These are phyloP conservation scores for Malassezia cuniculi DNA, from an alignment of 1,284 basidiomycete species.

Conservation along the genomic window DNA sequence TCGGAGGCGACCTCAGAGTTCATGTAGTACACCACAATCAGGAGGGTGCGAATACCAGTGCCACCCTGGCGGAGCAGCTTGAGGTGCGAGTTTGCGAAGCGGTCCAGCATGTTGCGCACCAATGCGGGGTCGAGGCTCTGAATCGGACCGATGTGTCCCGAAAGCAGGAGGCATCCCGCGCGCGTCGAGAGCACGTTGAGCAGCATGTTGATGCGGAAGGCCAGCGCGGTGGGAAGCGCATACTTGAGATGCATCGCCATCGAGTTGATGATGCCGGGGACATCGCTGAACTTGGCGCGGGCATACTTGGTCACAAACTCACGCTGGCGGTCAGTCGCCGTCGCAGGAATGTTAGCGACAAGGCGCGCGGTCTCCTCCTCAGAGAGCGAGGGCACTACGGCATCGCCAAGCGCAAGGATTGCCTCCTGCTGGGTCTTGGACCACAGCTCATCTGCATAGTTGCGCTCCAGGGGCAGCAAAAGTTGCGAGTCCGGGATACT, in stretches of 20 bases:
- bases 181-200: slow-evolving; percentile 31
- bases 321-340: slow-evolving; percentile 26
- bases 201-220: slow-evolving; percentile 25
- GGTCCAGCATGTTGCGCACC: slow-evolving; percentile 19
- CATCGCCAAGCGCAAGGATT: slow-evolving; percentile 35
- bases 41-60: slow-evolving; percentile 29
- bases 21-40: slow-evolving; percentile 34
- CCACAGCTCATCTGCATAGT: slow-evolving; percentile 23
- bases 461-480: background rate
- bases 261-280: slow-evolving; percentile 27
- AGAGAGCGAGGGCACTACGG: slow-evolving; percentile 29
- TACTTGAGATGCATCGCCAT: slow-evolving; percentile 25
- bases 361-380: slow-evolving; percentile 27
- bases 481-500: background rate
- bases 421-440: slow-evolving; percentile 19
- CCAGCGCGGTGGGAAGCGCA: slow-evolving; percentile 25
- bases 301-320: slow-evolving; percentile 28
- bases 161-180: slow-evolving; percentile 30
- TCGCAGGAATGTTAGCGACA: slow-evolving; percentile 23
- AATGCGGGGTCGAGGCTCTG: slow-evolving; percentile 19
- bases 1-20: slow-evolving; percentile 29
- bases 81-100: slow-evolving; percentile 30
- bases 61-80: slow-evolving; percentile 33
- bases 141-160: slow-evolving; percentile 35
- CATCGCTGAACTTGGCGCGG: slow-evolving; percentile 23